Base-by-base conservation (phyloP, 495 filamentous ascomycete species). In the Cercophora sp. region DNA sequence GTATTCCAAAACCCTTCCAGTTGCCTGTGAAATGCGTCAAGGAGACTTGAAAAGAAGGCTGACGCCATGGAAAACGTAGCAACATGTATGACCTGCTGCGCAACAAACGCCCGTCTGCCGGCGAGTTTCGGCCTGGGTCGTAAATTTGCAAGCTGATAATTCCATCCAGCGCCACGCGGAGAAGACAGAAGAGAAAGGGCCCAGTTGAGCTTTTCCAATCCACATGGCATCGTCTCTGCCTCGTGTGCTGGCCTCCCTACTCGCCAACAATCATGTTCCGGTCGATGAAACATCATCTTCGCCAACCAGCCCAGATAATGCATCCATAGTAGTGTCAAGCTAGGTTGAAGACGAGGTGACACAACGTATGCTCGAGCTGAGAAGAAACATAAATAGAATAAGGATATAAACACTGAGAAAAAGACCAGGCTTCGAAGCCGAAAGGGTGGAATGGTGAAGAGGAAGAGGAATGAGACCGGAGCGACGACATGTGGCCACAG, bases 241-340 rank as follows among this genome's bases (percentile, higher is more conserved):
- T 41, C 48, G 22, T 29, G 32, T 20, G 4, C 34, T 15, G 48
- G 25, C 4, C 23, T 20, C 8, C 43, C 34, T 8, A 26, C 25
- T n/a, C 32, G 34, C 48, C 35, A 51, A 13, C 40, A 51, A 23
- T 51, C 48, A 20, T 51, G 48, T 20, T 51, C 48, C 3, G 48
- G 48, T 3, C 16, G 19, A 16, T 51, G 48, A 2, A 51, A 27
- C 2, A 26, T 3, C 35, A 51, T 51, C 22, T 51, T 51, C 34
- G 48, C 24, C 34, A 40, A 22, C 48, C 48, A 51, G 35, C 22
- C 48, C 3, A 51, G 48, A 20, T 51, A 41, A 16, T 23, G 16
- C 48, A 51, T 51, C 48, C 48, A 51, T 13, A n/a, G n/a, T n/a
- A n/a, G n/a, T n/a, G n/a, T n/a, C n/a, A n/a, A n/a, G n/a, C n/a